Percentiles rank a stretch among this genome's conserved stretches.
phyloP scores from a whole-genome alignment of 140 eudicot genomes.

The Oenanthe javanica region DNA sequence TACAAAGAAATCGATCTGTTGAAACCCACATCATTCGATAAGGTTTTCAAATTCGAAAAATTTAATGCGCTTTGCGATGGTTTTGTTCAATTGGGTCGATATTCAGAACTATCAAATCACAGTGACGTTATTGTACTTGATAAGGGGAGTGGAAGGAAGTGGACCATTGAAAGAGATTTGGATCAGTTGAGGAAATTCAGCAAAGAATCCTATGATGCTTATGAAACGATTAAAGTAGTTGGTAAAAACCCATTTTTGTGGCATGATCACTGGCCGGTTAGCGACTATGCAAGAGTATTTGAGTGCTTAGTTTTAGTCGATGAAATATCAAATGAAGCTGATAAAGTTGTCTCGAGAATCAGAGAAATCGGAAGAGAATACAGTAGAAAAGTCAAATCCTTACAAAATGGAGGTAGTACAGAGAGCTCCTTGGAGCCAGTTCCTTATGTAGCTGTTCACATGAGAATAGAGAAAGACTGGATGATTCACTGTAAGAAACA shows the following conservation, averaged over 20 bases:
- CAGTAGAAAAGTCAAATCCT: conserved; percentile 2
- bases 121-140: conserved; percentile 35
- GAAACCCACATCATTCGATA: conserved; percentile 61
- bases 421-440: conserved; percentile 10
- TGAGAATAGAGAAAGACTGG: conserved; percentile 93
- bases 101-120: conserved; percentile 39
- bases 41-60: conserved; percentile 52
- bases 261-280: conserved; percentile 88
- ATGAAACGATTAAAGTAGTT: conserved; percentile 41
- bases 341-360: conserved; percentile 52
- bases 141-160: conserved; percentile 80
- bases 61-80: conserved; percentile 64
- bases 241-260: conserved; percentile 89
- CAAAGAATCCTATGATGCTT: conserved; percentile 26
- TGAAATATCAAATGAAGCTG: conserved; percentile 61
- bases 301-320: conserved; percentile 70
- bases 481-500: conserved; percentile 83
- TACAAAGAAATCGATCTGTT: conserved; percentile 70
- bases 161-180: conserved; percentile 65
- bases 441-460: conserved; percentile 75
- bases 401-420: conserved; percentile 1
- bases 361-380: conserved; percentile 32
- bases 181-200: conserved; percentile 53
- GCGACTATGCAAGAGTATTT: conserved; percentile 64
- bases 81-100: conserved; percentile 54